Evolutionary conservation across 2,329 filamentous ascomycete species (phyloP), one percentile per base, ranked within the genome.

Genomic region (Talaromyces pinophilus): DNA sequence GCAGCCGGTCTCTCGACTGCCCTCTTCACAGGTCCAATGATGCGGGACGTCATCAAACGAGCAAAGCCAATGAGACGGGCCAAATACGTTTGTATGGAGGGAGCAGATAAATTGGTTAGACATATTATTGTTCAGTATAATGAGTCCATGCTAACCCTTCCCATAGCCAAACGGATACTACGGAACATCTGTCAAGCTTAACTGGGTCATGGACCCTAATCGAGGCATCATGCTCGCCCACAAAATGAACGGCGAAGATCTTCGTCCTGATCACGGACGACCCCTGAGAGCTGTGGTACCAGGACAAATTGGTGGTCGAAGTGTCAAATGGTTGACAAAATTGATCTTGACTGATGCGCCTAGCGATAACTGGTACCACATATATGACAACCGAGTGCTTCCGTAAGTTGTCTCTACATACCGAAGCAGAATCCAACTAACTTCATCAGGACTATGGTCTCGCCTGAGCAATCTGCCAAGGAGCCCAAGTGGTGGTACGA

Each of bases 351-450:
- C 92, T 0, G 86, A 88, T 10, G 82, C 84, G 28, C 92, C 93
- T 0, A 96, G 92, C 74, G 90, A 94, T 69, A 97, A 96, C 74
- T 96, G 92, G 92, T 97, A 97, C 73, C 93, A 97, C 77, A 92
- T 96, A 69, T 93, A 95, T 77, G 93, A 97, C 76, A 97, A 97
- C 75, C 84, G 92, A 67, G 92, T 97, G 1, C 80, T 97, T 46
- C 93, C 93, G 70, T 84, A 72, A 73, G 82, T 78, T n/a, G 7
- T 30, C 69, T 28, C 67, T 67, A 5, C 38, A 10, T 54, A 38
- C 13, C 11, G 11, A 38, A 15, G n/a, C 25, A 15, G 2, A 38
- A 38, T 5, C 11, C 2, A 22, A 22, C 54, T 57, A 19, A 57
- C 11, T 15, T 54, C 19, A 19, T 17, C 64, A 84, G 82, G 5